A percentile compares a stretch with the other conserved stretches of the same genome.
phyloP scores from a whole-genome alignment of 2,329 filamentous ascomycete species.

The Emericellopsis cladophorae region DNA sequence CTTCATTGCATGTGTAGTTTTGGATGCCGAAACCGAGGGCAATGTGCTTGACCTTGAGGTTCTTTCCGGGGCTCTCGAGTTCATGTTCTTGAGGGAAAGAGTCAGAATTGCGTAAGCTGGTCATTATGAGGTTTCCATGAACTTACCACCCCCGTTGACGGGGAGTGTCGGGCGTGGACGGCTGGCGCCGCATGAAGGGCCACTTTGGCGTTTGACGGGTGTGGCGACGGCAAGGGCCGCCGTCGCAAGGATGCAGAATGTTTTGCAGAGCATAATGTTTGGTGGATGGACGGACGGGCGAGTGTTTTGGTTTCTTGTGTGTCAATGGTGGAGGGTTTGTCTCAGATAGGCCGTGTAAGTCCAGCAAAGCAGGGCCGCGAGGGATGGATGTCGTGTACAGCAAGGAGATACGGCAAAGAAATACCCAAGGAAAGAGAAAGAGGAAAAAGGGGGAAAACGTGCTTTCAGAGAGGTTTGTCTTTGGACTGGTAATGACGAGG shows the following conservation, averaged over 20 bases:
- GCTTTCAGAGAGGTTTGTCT: background rate
- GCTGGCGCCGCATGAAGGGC: background rate
- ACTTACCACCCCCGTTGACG: slow-evolving; percentile 23
- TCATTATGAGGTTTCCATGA: background rate
- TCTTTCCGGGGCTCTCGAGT: slow-evolving; percentile 26
- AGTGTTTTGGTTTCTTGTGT: too few relatives aligned
- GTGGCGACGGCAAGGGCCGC: slow-evolving; percentile 18
- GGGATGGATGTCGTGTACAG: too few relatives aligned
- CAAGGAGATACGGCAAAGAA: background rate
- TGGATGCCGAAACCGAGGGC: slow-evolving; percentile 53
- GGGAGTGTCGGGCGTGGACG: slow-evolving; percentile 16
- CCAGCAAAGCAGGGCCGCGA: too few relatives aligned
- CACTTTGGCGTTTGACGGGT: slow-evolving; percentile 6
- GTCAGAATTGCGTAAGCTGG: background rate
- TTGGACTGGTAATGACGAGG: too few relatives aligned
- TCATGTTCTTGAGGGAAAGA: slow-evolving; percentile 18
- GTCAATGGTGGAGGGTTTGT: too few relatives aligned
- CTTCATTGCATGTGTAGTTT: slow-evolving; percentile 50
- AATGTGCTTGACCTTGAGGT: slow-evolving; percentile 36
- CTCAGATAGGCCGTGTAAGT: too few relatives aligned
- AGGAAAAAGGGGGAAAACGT: background rate
- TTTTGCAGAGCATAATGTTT: slow-evolving; percentile 18
- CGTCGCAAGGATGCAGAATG: slow-evolving; percentile 18
- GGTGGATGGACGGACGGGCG: background rate
- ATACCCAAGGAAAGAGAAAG: slow-evolving; percentile 3